Conservation (phyloP, 1,284 basidiomycete species). For the Sporisorium exsertum region DNA sequence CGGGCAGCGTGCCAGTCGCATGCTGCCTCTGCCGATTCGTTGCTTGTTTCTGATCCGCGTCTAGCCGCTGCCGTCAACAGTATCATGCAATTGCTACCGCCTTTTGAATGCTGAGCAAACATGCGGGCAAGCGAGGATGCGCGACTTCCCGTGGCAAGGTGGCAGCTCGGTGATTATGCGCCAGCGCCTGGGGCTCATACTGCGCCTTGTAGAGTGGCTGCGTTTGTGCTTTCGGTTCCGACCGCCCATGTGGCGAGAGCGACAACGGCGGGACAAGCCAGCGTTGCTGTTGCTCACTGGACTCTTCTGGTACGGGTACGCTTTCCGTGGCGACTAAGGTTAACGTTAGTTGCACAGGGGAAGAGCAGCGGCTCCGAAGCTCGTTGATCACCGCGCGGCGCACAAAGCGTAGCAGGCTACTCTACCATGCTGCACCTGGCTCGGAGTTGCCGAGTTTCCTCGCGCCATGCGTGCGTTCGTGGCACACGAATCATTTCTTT, state of each 20-base stretch:
- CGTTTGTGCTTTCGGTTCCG: too few relatives aligned
- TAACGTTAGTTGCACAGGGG: too few relatives aligned
- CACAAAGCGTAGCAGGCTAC: too few relatives aligned
- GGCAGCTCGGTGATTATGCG: constrained; percentile 4
- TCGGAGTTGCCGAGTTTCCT: neutral
- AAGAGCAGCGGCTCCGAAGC: too few relatives aligned
- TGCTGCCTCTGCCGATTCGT: too few relatives aligned
- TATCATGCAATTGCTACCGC: neutral
- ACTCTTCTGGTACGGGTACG: neutral
- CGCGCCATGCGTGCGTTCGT: neutral
- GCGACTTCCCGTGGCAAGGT: constrained; percentile 1
- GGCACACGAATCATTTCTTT: neutral
- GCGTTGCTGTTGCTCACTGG: neutral
- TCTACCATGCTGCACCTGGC: neutral
- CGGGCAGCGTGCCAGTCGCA: neutral
- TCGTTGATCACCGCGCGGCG: neutral
- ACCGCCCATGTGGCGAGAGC: neutral
- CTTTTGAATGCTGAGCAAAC: neutral
- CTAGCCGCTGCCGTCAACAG: neutral
- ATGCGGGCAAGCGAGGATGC: neutral
- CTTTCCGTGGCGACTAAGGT: neutral
- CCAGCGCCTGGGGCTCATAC: neutral
- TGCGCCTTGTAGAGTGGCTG: too few relatives aligned
- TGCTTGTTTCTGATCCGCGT: too few relatives aligned
- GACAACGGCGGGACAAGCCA: neutral